These are phyloP conservation scores for Crithidia acanthocephali DNA, from an alignment of 208 protist species.

Conservation along the genomic window DNA sequence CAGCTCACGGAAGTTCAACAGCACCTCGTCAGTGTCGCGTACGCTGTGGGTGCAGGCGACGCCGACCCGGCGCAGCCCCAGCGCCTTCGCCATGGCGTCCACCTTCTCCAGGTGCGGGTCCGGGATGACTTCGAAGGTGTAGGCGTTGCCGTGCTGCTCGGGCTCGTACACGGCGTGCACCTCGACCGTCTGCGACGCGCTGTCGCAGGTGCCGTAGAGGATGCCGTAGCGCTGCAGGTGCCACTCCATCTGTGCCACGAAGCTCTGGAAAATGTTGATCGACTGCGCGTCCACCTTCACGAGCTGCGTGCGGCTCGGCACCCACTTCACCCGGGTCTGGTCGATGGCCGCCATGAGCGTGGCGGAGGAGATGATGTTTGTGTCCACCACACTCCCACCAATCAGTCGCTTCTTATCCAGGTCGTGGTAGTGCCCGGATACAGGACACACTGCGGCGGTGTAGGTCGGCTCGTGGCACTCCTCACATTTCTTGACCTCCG, in stretches of 20 bases:
- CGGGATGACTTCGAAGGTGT: constrained; percentile 47
- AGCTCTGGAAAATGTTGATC: constrained; percentile 89
- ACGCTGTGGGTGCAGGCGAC: constrained; percentile 79
- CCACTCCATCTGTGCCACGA: constrained; percentile 73
- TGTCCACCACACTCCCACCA: constrained; percentile 60
- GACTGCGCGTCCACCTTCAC: constrained; percentile 75
- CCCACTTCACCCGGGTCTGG: constrained; percentile 77
- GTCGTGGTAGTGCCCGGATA: constrained; percentile 80
- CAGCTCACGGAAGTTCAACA: constrained; percentile 61
- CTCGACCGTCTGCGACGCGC: constrained; percentile 42
- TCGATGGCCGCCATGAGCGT: constrained; percentile 82
- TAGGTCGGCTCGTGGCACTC: constrained; percentile 67
- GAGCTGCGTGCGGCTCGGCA: constrained; percentile 66
- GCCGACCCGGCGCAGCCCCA: constrained; percentile 84
- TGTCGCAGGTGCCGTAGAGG: constrained; percentile 82
- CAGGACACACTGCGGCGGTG: constrained; percentile 58
- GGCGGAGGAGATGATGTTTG: constrained; percentile 55
- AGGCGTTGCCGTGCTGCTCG: constrained; percentile 70
- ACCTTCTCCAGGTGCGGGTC: constrained; percentile 54
- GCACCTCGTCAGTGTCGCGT: constrained; percentile 47
- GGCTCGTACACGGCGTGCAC: constrained; percentile 91
- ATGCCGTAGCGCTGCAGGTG: constrained; percentile 85
- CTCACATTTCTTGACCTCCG: constrained; percentile 53
- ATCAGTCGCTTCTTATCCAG: constrained; percentile 60
- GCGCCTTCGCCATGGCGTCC: constrained; percentile 56